phyloP scores from a whole-genome alignment of 2,329 filamentous ascomycete genomes.

The Ascocoryne sarcoides region DNA sequence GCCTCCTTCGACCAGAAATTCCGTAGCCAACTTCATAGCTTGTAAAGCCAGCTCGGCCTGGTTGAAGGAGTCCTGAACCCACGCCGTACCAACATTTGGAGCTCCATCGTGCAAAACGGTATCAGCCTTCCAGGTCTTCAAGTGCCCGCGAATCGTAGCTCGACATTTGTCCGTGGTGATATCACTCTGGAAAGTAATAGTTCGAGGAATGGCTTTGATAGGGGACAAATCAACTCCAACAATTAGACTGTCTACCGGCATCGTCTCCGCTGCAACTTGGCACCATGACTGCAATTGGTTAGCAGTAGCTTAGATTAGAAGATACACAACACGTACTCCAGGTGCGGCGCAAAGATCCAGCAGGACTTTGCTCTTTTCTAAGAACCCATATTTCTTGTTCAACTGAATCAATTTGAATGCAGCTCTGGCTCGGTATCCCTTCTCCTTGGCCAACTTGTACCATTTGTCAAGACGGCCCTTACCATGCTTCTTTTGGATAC shows the following conservation, averaged over 20 bases:
- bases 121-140: constrained; percentile 96
- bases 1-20: constrained; percentile 82
- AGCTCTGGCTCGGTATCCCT: constrained; percentile 89
- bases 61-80: constrained; percentile 97
- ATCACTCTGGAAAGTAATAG: constrained; percentile 94
- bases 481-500: constrained; percentile 97
- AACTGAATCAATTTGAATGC: constrained; percentile 97
- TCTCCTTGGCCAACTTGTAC: constrained; percentile 98
- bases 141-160: constrained; percentile 75
- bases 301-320: constrained; percentile 8
- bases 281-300: constrained; percentile 66
- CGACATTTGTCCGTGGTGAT: constrained; percentile 97
- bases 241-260: constrained; percentile 84
- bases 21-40: constrained; percentile 85
- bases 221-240: constrained; percentile 89
- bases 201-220: constrained; percentile 90
- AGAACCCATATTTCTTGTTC: constrained; percentile 98
- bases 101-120: constrained; percentile 94
- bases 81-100: constrained; percentile 94
- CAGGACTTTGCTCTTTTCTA: constrained; percentile 92
- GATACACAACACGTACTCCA: constrained; percentile 52
- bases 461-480: constrained; percentile 98
- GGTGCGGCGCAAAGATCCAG: constrained; percentile 97
- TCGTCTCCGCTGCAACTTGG: constrained; percentile 90
- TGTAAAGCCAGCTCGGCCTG: constrained; percentile 90